Conservation (phyloP, 345 rosid genomes). For the Aegle marmelos region DNA sequence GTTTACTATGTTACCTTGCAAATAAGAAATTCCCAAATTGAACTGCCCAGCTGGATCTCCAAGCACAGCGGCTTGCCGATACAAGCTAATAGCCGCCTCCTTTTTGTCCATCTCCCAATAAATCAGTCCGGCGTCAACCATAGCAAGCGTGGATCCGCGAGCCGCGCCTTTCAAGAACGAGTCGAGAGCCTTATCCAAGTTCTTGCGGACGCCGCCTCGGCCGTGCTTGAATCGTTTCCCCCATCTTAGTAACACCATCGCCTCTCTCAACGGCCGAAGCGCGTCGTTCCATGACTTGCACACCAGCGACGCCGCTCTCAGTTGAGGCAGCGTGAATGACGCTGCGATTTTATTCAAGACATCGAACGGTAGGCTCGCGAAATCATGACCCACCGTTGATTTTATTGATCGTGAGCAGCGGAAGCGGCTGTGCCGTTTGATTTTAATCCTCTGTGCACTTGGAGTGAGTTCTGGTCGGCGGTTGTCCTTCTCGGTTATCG, state of each 20-base stretch:
- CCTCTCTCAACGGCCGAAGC: slow-evolving; percentile 79
- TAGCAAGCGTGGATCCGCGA: slow-evolving; percentile 88
- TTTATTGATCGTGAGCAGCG: background rate
- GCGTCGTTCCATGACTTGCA: slow-evolving; percentile 86
- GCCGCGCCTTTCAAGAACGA: slow-evolving; percentile 78
- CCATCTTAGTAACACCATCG: slow-evolving; percentile 66
- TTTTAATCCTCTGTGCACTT: background rate
- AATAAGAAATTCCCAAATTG: slow-evolving; percentile 74
- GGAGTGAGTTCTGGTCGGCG: background rate
- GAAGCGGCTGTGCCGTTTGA: slow-evolving; percentile 6
- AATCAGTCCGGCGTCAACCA: slow-evolving; percentile 94
- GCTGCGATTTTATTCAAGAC: slow-evolving; percentile 60
- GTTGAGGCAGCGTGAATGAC: slow-evolving; percentile 60
- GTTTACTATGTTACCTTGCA: slow-evolving; percentile 52
- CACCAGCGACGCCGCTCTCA: slow-evolving; percentile 66
- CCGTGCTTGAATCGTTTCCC: slow-evolving; percentile 95
- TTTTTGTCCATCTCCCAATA: slow-evolving; percentile 75
- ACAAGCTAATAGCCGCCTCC: slow-evolving; percentile 53
- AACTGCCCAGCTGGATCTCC: slow-evolving; percentile 77
- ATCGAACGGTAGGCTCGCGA: slow-evolving; percentile 72
- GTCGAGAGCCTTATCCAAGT: slow-evolving; percentile 73
- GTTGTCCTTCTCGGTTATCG: slow-evolving; percentile 12
- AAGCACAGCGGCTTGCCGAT: slow-evolving; percentile 70
- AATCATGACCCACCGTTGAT: slow-evolving; percentile 35
- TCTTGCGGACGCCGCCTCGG: slow-evolving; percentile 54